Percentiles rank a stretch among this genome's conserved stretches.
Conservation (phyloP, 2,329 filamentous ascomycete genomes). For the Coniosporium tulheliwenetii region DNA sequence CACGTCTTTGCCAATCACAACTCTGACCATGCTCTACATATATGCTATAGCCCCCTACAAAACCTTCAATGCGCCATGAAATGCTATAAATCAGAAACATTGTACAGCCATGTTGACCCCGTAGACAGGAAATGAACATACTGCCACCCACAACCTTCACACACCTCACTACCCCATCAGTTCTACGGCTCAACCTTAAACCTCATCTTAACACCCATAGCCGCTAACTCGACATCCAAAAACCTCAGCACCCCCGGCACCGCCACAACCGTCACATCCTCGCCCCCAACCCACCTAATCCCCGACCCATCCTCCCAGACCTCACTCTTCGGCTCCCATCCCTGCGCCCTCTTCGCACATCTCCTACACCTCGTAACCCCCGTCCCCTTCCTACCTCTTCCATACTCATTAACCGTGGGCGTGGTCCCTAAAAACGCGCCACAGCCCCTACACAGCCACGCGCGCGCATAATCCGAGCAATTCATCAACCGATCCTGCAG, state of each 20-base stretch:
- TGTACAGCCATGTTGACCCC: too few species aligned
- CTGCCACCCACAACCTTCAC: too few species aligned
- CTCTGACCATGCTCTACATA: too few species aligned
- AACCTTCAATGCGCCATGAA: too few species aligned
- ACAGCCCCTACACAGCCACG: constrained; percentile 79
- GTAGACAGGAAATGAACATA: too few species aligned
- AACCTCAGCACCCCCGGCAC: constrained; percentile 87
- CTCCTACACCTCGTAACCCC: constrained; percentile 16
- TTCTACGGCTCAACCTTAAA: constrained; percentile 53
- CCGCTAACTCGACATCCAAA: constrained; percentile 85
- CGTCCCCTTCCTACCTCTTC: constrained; percentile 6
- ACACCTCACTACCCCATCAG: background rate
- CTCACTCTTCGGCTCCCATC: constrained; percentile 43
- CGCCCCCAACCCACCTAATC: constrained; percentile 70
- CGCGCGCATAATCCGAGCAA: constrained; percentile 82
- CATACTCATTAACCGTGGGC: constrained; percentile 44
- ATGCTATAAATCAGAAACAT: too few species aligned
- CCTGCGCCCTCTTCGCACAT: constrained; percentile 15
- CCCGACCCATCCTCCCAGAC: constrained; percentile 86
- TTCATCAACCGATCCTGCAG: constrained; percentile 93
- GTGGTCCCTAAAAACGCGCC: constrained; percentile 84
- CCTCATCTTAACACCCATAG: constrained; percentile 92
- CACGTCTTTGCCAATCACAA: too few species aligned
- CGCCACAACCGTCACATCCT: constrained; percentile 79
- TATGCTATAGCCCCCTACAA: too few species aligned